These are phyloP conservation scores for Mallotus japonicus DNA, from an alignment of 441 rosid species.

Conservation along the genomic window DNA sequence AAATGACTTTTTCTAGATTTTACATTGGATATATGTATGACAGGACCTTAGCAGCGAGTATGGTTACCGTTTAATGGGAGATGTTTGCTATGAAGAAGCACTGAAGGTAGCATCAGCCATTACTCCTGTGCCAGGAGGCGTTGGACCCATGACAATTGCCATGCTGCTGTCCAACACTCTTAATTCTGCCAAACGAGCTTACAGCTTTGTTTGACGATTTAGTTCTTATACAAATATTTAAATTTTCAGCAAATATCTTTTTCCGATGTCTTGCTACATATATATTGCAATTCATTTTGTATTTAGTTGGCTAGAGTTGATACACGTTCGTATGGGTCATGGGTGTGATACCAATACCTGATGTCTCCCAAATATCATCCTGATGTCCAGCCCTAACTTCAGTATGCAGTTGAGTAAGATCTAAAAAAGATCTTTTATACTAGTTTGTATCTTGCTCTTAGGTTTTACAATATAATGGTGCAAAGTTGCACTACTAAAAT, in stretches of 20 bases:
- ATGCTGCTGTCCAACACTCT: slow-evolving; percentile 84
- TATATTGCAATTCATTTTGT: not conserved
- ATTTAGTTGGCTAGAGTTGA: not conserved
- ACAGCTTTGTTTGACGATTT: slow-evolving; percentile 27
- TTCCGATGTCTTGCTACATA: not conserved
- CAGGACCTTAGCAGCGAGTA: slow-evolving; percentile 68
- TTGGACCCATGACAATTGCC: slow-evolving; percentile 88
- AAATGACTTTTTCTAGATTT: not conserved
- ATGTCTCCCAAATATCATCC: too few relatives aligned
- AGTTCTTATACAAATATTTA: too few relatives aligned
- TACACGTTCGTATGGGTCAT: too few relatives aligned
- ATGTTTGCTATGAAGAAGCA: slow-evolving; percentile 82
- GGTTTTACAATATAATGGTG: too few relatives aligned
- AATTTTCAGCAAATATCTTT: not conserved
- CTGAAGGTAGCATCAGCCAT: slow-evolving; percentile 68
- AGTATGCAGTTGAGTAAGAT: too few relatives aligned
- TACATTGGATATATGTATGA: slow-evolving; percentile 14
- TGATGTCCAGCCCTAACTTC: too few relatives aligned
- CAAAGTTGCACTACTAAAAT: not conserved
- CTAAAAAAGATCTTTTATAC: too few relatives aligned
- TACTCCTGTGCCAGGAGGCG: slow-evolving; percentile 94
- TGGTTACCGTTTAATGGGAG: slow-evolving; percentile 83
- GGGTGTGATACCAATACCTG: too few relatives aligned
- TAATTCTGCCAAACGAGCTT: slow-evolving; percentile 67
- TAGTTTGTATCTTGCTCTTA: too few relatives aligned